Evolutionary conservation across 148 eudicot species (phyloP).

Genomic region (Drosera capensis): DNA sequence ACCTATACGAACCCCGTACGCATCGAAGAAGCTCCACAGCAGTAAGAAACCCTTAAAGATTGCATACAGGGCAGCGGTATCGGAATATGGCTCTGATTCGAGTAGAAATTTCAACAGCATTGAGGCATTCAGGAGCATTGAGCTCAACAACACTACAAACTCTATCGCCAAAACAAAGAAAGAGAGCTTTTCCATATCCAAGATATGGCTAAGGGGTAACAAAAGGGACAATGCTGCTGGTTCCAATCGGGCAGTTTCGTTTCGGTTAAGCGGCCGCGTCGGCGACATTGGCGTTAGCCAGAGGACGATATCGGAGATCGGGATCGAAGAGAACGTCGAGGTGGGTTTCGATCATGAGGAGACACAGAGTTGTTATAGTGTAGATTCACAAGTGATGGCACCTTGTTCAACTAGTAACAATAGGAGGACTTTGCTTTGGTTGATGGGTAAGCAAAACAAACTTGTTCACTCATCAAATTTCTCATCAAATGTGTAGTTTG

Average conservation of each 20-base stretch:
- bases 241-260: slow-evolving; percentile 28
- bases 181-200: slow-evolving; percentile 65
- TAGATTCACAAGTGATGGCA: slow-evolving; percentile 31
- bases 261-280: slow-evolving; percentile 14
- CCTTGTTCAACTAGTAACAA: slow-evolving; percentile 39
- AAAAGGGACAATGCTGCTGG: slow-evolving; percentile 12
- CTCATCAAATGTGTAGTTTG: slow-evolving; percentile 33
- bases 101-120: slow-evolving; percentile 40
- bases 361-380: slow-evolving; percentile 40
- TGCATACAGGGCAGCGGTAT: slow-evolving; percentile 40
- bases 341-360: slow-evolving; percentile 44
- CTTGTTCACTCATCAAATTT: slow-evolving; percentile 36
- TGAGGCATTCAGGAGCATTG: slow-evolving; percentile 26
- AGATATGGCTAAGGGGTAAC: slow-evolving; percentile 57
- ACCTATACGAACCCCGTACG: slow-evolving; percentile 42
- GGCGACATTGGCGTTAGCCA: not conserved
- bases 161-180: slow-evolving; percentile 19
- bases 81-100: slow-evolving; percentile 70
- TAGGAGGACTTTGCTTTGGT: slow-evolving; percentile 71
- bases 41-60: slow-evolving; percentile 24
- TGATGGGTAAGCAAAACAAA: slow-evolving; percentile 69
- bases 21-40: slow-evolving; percentile 25
- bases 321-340: slow-evolving; percentile 19
- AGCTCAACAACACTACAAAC: slow-evolving; percentile 2
- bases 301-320: slow-evolving; percentile 15